Evolutionary conservation across 106 monocot genomes (phyloP), one percentile per base, ranked within the genome.

Genomic region (Phalaenopsis equestris): DNA sequence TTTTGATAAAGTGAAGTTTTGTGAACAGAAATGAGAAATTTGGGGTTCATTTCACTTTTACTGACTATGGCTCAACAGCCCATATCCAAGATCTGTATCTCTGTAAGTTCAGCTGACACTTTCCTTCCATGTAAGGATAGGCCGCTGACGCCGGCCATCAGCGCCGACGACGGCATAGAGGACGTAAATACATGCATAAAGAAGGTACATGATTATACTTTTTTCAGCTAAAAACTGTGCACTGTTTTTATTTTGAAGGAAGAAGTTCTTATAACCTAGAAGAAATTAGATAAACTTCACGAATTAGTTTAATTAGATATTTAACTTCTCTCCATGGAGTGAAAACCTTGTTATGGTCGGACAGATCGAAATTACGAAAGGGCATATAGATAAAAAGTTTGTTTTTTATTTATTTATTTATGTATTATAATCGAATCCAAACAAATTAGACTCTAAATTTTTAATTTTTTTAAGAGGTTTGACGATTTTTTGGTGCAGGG

Each of bases 31-130:
- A 64, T 86, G 81, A 86, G 82, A 65, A 86, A 61, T 18, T 79
- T 86, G 58, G 86, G 86, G 4, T 82, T 86, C 79, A 86, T 82
- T 55, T 79, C 86, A 14, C 67, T 82, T 42, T n/a, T 86, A 45
- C 70, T 86, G 79, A 86, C 86, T 7, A 67, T 86, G 58, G 79
- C 86, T 6, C 49, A 79, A 48, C 82, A 86, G 17, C 82, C 82
- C 1, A 76, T 85, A 46, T 82, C 86, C 16, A 86, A 82, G 75
- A 86, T 86, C 79, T 86, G 86, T 75, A 82, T 86, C 47, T 41
- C 79, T 1, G 73, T 36, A 42, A 82, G 49, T 18, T 23, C 77
- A 75, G 85, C 67, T 3, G 17, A 82, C 61, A 56, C 81, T 3
- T 79, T 85, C 65, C 85, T 85, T 79, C 85, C 85, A 5, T 82